Percentiles rank a stretch among this genome's conserved stretches.
Evolutionary conservation across 2,329 filamentous ascomycete genomes (phyloP).

Genomic region (Rutstroemia sp.): DNA sequence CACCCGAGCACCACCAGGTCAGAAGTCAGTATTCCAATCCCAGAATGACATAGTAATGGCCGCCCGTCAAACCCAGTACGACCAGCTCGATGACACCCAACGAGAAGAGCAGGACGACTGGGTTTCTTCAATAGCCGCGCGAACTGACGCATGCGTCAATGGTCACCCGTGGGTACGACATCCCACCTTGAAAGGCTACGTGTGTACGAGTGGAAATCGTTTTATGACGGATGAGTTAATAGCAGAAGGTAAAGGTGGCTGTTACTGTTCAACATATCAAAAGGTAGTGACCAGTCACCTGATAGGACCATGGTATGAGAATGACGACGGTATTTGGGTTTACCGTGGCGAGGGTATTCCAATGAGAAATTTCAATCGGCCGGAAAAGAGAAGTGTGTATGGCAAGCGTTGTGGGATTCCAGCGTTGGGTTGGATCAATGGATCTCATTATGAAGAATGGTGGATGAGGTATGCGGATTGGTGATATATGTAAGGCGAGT

Average conservation of each 20-base stretch:
- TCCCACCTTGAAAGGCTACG: constrained; percentile 11
- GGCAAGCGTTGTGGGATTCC: background rate
- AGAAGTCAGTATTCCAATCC: background rate
- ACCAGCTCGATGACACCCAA: background rate
- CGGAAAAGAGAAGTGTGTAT: background rate
- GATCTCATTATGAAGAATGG: background rate
- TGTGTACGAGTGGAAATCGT: constrained; percentile 7
- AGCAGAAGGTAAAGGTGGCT: background rate
- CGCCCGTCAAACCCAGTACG: background rate
- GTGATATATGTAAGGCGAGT: too few species aligned
- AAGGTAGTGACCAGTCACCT: background rate
- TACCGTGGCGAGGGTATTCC: background rate
- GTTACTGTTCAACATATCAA: constrained; percentile 25
- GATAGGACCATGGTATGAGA: background rate
- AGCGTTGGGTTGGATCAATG: background rate
- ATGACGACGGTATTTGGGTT: background rate
- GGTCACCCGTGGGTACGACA: constrained; percentile 8
- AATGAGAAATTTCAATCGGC: background rate
- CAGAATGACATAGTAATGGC: background rate
- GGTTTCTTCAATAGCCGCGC: background rate
- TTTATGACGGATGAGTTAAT: background rate
- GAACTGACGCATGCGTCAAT: constrained; percentile 1
- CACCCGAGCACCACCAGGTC: background rate
- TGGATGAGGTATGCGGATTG: background rate
- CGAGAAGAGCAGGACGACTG: background rate